Evolutionary conservation across 495 filamentous ascomycete genomes (phyloP), one percentile per base, ranked within the genome.

Genomic region (Pyrenopolyporus hunteri): DNA sequence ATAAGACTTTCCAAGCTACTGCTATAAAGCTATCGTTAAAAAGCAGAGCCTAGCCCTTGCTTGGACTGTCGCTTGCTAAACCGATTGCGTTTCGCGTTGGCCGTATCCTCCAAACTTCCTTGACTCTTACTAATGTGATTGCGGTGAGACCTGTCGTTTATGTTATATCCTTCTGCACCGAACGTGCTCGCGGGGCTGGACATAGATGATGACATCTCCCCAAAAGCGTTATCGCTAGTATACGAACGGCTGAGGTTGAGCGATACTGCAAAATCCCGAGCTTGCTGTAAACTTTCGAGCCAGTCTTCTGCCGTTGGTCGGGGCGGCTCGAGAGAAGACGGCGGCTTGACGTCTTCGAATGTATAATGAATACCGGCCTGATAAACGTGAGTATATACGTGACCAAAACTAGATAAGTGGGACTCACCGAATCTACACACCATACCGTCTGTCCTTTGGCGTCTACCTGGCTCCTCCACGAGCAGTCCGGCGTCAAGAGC

Each of bases 11-110:
- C 50, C 62, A 61, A 54, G 46, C 47, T 51, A 43, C 11, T 26
- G 17, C 23, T 42, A 13, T 35, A 19, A 39, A 37, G 35, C 43
- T 43, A 45, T 13, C 44, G 9, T 54, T 66, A 93, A 67, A 93
- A 92, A 25, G 89, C 89, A 29, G 92, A 87, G 9, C 91, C 90
- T 20, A 96, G 80, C 14, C 92, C 92, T 69, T 89, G 94, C 76
- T 95, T 96, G 6, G 89, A 92, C 74, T 94, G 90, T 57, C 93
- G 81, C 70, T 90, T 90, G 73, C 89, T 93, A 74, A 97, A 97
- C 28, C 92, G 81, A 71, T 95, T 91, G 46, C 85, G 83, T 64
- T 81, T 81, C 23, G 74, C 68, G 29, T 64, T 64, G 11, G 81
- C 66, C 13, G 81, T 82, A 29, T 90, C 86, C 29, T 80, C 77